Conservation (phyloP, 2,329 filamentous ascomycete genomes). For the Aureobasidium musti region DNA sequence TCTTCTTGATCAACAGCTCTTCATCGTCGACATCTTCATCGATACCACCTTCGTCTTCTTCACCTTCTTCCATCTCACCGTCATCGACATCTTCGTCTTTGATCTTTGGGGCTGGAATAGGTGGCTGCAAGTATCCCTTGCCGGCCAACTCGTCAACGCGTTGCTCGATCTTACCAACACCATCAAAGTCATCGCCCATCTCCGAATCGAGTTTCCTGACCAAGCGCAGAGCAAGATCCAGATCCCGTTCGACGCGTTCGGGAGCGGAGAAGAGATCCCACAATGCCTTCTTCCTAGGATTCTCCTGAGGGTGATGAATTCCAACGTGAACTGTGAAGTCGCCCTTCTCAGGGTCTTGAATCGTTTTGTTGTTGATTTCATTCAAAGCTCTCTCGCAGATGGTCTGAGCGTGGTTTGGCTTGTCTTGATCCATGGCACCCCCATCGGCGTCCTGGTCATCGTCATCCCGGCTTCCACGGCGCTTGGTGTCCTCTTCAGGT, state of each 20-base stretch:
- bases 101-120: conserved; percentile 57
- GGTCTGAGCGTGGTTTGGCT: conserved; percentile 37
- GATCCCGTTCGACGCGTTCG: conserved; percentile 87
- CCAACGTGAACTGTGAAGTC: conserved; percentile 98
- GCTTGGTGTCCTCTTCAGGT: conserved; percentile 67
- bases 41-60: conserved; percentile 64
- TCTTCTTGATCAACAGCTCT: conserved; percentile 88
- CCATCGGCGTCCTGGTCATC: conserved; percentile 54
- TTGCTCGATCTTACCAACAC: conserved; percentile 77
- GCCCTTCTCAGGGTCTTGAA: conserved; percentile 88
- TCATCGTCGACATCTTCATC: conserved; percentile 88
- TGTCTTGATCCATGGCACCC: conserved; percentile 33
- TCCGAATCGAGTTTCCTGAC: conserved; percentile 84
- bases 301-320: conserved; percentile 83
- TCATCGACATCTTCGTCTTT: conserved; percentile 62
- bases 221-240: conserved; percentile 78
- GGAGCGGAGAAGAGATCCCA: conserved; percentile 97
- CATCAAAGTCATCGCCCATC: conserved; percentile 74
- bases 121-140: conserved; percentile 74
- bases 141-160: conserved; percentile 78
- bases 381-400: conserved; percentile 74
- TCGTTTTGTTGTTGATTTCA: conserved; percentile 96
- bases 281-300: conserved; percentile 88
- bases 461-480: conserved; percentile 72
- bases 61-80: conserved; percentile 74